These are phyloP conservation scores for Mitragyna speciosa DNA, from an alignment of 257 asterid species.

Conservation along the genomic window DNA sequence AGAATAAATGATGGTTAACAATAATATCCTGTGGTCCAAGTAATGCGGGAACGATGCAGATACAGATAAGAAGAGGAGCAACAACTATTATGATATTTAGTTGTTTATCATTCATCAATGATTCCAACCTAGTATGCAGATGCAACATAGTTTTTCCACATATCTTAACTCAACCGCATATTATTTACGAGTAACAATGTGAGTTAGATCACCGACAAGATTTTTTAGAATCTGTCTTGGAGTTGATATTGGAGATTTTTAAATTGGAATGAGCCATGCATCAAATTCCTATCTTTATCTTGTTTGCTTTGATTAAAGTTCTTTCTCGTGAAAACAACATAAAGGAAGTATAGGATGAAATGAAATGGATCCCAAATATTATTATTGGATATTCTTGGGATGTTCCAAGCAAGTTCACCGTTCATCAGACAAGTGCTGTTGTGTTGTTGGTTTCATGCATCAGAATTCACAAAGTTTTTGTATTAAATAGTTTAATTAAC, in stretches of 20 bases:
- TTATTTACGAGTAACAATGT: not conserved
- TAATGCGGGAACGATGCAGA: not conserved
- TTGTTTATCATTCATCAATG: not conserved
- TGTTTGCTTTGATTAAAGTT: conserved; percentile 2
- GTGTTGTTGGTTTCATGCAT: conserved; percentile 9
- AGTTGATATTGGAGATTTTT: conserved; percentile 12
- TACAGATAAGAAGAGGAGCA: not conserved
- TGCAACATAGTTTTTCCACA: not conserved
- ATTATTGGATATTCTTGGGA: not conserved
- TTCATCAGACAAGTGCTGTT: conserved; percentile 4
- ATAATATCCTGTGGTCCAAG: not conserved
- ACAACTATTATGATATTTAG: not conserved
- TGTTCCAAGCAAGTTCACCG: not conserved
- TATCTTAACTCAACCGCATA: not conserved
- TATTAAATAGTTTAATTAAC: not conserved
- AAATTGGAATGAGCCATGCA: not conserved
- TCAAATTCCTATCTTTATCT: not conserved
- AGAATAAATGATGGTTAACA: not conserved
- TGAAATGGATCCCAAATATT: not conserved
- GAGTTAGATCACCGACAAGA: conserved; percentile 15
- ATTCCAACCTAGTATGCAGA: conserved; percentile 17
- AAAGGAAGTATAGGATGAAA: not conserved
- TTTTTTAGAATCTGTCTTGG: conserved; percentile 4
- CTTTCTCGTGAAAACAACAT: not conserved
- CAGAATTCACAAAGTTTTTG: not conserved